A percentile compares a stretch with the other conserved stretches of the same genome.
These are phyloP conservation scores for Aspergillus kassunensis DNA, from an alignment of 495 filamentous ascomycete species.

Conservation along the genomic window DNA sequence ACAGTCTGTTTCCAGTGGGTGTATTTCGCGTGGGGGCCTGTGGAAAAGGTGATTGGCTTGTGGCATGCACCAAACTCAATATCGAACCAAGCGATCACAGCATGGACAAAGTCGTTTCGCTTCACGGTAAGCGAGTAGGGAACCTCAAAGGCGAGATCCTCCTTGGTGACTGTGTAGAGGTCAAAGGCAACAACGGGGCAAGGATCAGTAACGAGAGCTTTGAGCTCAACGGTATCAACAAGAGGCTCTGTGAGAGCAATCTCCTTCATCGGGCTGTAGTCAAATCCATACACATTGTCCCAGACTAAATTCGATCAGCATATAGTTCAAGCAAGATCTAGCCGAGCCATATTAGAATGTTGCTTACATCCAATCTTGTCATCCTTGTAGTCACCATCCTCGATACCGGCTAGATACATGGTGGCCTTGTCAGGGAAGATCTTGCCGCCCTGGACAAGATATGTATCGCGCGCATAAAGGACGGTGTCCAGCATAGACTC, in stretches of 20 bases:
- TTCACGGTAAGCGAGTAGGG: slow-evolving; percentile 67
- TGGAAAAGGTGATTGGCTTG: slow-evolving; percentile 79
- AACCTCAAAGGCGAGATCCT: slow-evolving; percentile 72
- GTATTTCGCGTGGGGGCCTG: slow-evolving; percentile 85
- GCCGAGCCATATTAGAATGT: background rate
- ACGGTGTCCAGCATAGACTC: slow-evolving; percentile 98
- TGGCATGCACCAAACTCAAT: slow-evolving; percentile 96
- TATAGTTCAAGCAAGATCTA: background rate
- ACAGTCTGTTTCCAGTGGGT: slow-evolving; percentile 96
- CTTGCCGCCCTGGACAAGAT: slow-evolving; percentile 77
- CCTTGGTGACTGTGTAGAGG: slow-evolving; percentile 68
- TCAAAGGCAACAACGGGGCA: slow-evolving; percentile 73
- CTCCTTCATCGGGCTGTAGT: slow-evolving; percentile 85
- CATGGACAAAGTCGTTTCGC: slow-evolving; percentile 88
- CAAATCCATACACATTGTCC: slow-evolving; percentile 98
- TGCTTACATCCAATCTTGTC: slow-evolving; percentile 79
- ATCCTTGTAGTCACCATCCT: slow-evolving; percentile 83
- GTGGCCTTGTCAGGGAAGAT: slow-evolving; percentile 90
- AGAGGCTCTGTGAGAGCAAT: slow-evolving; percentile 81
- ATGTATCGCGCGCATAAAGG: slow-evolving; percentile 87
- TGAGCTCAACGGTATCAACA: slow-evolving; percentile 76
- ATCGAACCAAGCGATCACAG: slow-evolving; percentile 96
- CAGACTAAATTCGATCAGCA: slow-evolving; percentile 58
- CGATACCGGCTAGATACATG: slow-evolving; percentile 83
- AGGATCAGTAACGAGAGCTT: slow-evolving; percentile 76